Evolutionary conservation across 1,284 basidiomycete genomes (phyloP).

Genomic region (Fistulinella cinereoalba): DNA sequence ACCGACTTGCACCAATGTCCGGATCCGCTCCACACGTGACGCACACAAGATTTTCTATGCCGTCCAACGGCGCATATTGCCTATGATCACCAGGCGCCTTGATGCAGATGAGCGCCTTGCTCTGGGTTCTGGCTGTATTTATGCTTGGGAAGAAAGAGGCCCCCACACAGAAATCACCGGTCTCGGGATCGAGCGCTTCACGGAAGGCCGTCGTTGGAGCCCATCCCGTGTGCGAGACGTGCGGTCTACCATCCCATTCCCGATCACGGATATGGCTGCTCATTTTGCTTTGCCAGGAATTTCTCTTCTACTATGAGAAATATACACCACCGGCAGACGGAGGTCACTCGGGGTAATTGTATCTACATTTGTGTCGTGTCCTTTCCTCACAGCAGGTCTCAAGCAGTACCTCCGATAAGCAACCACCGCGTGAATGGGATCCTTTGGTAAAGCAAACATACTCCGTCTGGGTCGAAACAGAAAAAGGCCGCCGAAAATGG

Average conservation of each 20-base stretch:
- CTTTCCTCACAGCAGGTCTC: conserved; percentile 12
- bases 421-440: conserved; percentile 64
- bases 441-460: conserved; percentile 77
- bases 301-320: conserved; percentile 78
- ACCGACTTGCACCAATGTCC: conserved; percentile 67
- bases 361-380: not conserved
- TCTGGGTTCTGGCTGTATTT: conserved; percentile 67
- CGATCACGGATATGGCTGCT: not conserved
- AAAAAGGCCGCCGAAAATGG: conserved; percentile 68
- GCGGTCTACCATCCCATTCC: conserved; percentile 30
- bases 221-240: conserved; percentile 77
- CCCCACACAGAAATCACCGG: conserved; percentile 74
- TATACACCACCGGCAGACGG: conserved; percentile 48
- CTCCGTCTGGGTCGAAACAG: conserved; percentile 65
- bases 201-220: conserved; percentile 76
- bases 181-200: conserved; percentile 74
- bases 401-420: conserved; percentile 37
- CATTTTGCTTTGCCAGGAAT: conserved; percentile 50
- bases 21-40: conserved; percentile 73
- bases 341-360: conserved; percentile 40
- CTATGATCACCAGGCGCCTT: conserved; percentile 73
- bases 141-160: conserved; percentile 82
- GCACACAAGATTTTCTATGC: conserved; percentile 80
- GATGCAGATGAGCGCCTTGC: conserved; percentile 72
- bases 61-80: conserved; percentile 58